Evolutionary conservation across 768 basidiomycete genomes (phyloP).

Genomic region (Lepiota venenata): DNA sequence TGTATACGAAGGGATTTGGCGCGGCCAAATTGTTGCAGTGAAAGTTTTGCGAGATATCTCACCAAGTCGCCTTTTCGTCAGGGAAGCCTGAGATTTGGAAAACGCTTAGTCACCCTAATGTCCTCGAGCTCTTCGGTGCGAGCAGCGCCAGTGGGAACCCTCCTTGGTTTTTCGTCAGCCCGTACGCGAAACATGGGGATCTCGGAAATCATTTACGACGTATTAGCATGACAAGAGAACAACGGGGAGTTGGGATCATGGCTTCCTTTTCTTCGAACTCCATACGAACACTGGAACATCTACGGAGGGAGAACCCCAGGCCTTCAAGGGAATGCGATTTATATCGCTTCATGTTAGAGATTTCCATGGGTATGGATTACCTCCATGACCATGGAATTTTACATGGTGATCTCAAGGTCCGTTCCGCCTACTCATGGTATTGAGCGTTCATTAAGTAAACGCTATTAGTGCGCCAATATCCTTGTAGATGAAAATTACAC

Average conservation of each 20-base stretch:
- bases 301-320: slow-evolving; percentile 1
- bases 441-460: background rate
- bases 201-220: slow-evolving; percentile 49
- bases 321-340: slow-evolving; percentile 36
- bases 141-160: slow-evolving; percentile 66
- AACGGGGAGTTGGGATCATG: slow-evolving; percentile 15
- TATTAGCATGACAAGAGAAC: slow-evolving; percentile 7
- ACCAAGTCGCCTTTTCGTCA: slow-evolving; percentile 60
- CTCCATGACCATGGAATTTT: slow-evolving; percentile 65
- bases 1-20: slow-evolving; percentile 78
- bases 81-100: slow-evolving; percentile 75
- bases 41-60: slow-evolving; percentile 67
- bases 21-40: slow-evolving; percentile 60
- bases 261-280: slow-evolving; percentile 8
- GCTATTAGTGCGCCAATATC: slow-evolving; percentile 62
- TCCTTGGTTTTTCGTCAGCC: slow-evolving; percentile 80
- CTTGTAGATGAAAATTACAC: slow-evolving; percentile 64
- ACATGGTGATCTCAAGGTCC: slow-evolving; percentile 79
- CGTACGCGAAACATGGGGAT: slow-evolving; percentile 65
- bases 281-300: background rate
- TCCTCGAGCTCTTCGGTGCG: slow-evolving; percentile 75
- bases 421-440: slow-evolving; percentile 9
- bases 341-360: slow-evolving; percentile 66
- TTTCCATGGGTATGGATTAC: slow-evolving; percentile 84
- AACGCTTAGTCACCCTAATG: slow-evolving; percentile 60